Evolutionary conservation across 257 asterid genomes (phyloP).

Genomic region (Vinca minor): DNA sequence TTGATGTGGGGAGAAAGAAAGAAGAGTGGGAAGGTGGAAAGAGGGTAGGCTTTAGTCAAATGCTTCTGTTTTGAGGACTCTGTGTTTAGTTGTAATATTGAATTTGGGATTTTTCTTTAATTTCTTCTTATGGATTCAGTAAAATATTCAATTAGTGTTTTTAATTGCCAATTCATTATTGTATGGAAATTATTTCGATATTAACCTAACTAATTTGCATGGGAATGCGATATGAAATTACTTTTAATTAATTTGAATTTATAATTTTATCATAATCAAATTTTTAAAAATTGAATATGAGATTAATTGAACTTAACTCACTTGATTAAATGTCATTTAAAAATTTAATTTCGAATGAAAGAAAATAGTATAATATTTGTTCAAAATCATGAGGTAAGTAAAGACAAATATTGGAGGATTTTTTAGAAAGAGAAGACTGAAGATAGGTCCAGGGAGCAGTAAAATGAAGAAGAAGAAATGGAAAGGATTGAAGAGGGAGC

Average conservation of each 20-base stretch:
- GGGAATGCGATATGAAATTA: too few species aligned
- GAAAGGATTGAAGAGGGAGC: too few species aligned
- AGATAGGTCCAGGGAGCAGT: not conserved
- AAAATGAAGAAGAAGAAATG: not conserved
- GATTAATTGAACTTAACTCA: too few species aligned
- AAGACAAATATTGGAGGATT: not conserved
- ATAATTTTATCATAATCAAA: too few species aligned
- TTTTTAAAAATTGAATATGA: too few species aligned
- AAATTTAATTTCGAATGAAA: too few species aligned
- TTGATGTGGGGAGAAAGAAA: not conserved
- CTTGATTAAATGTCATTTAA: too few species aligned
- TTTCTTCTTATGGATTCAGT: not conserved
- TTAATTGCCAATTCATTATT: not conserved
- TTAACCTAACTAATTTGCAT: too few species aligned
- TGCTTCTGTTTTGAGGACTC: slow-evolving; percentile 17
- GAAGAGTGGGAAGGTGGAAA: not conserved
- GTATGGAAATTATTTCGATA: too few species aligned
- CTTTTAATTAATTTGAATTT: too few species aligned
- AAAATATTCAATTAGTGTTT: not conserved
- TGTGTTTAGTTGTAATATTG: slow-evolving; percentile 7
- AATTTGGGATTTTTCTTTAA: too few species aligned
- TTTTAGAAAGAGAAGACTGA: not conserved
- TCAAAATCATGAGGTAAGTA: not conserved
- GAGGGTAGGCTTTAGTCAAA: slow-evolving; percentile 22
- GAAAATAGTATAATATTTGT: too few species aligned